Conservation (phyloP, 2,329 filamentous ascomycete species). For the Graphiopsis chlorocephala region DNA sequence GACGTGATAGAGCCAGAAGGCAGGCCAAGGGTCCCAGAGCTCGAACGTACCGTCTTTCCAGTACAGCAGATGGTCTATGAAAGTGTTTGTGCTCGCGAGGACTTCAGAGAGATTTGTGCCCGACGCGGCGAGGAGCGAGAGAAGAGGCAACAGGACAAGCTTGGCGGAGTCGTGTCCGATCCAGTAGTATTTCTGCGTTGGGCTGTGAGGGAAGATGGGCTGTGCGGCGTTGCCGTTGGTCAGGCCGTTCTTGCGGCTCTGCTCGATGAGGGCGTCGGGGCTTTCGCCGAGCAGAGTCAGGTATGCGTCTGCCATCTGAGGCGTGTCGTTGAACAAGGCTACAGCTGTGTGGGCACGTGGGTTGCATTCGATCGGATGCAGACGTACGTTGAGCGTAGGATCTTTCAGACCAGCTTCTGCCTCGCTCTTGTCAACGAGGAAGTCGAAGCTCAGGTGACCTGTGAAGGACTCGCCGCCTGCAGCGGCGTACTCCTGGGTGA, state of each 20-base stretch:
- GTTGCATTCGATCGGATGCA: conserved; percentile 71
- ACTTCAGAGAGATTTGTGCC: conserved; percentile 24
- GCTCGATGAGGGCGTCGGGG: conserved; percentile 19
- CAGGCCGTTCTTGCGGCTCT: conserved; percentile 21
- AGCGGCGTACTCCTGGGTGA: conserved; percentile 59
- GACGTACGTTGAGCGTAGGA: conserved; percentile 30
- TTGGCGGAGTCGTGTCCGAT: conserved; percentile 63
- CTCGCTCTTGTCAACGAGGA: conserved; percentile 58
- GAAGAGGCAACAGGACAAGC: conserved; percentile 49
- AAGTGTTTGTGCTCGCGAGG: conserved; percentile 31
- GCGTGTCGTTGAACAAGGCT: conserved; percentile 53
- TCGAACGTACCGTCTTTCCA: conserved; percentile 53
- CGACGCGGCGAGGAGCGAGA: conserved; percentile 36
- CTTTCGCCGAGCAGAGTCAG: conserved; percentile 44
- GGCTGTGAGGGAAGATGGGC: conserved; percentile 23
- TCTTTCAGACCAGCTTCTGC: conserved; percentile 28
- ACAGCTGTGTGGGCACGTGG: conserved; percentile 67
- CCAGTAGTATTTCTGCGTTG: conserved; percentile 55
- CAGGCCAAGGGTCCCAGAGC: conserved; percentile 50
- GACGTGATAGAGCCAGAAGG: conserved; percentile 52
- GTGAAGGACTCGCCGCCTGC: conserved; percentile 55
- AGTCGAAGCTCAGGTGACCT: conserved; percentile 71
- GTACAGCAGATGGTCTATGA: conserved; percentile 42
- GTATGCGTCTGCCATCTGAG: conserved; percentile 51
- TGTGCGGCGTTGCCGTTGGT: conserved; percentile 24